Evolutionary conservation across 768 basidiomycete species (phyloP).

Genomic region (Multifurca ochricompacta): DNA sequence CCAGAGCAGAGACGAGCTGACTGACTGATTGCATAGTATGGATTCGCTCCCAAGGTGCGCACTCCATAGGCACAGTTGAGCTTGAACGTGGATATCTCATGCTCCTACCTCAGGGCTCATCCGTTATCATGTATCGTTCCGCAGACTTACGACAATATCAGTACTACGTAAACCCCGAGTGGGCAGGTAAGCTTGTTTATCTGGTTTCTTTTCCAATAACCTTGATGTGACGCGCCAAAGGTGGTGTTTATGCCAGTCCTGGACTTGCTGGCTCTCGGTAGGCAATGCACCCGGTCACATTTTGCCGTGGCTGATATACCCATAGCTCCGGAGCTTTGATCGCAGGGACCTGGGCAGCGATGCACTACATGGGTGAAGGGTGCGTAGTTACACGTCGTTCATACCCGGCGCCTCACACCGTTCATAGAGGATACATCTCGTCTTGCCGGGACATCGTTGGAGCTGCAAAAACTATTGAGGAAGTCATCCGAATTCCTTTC

Average conservation of each 20-base stretch:
- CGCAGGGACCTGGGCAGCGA: constrained; percentile 93
- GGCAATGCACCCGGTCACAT: constrained; percentile 18
- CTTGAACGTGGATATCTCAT: not conserved
- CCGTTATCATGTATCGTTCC: constrained; percentile 90
- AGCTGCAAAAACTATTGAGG: constrained; percentile 61
- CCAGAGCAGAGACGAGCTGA: constrained; percentile 3
- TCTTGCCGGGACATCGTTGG: constrained; percentile 81
- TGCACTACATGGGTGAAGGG: constrained; percentile 89
- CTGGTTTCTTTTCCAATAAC: constrained; percentile 10
- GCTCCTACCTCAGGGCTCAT: constrained; percentile 54
- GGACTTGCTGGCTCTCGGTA: constrained; percentile 87
- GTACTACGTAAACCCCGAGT: constrained; percentile 77
- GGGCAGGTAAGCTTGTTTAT: constrained; percentile 50
- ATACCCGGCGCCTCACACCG: not conserved
- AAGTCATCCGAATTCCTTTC: constrained; percentile 58
- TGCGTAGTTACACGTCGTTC: constrained; percentile 32
- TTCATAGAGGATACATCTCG: constrained; percentile 69
- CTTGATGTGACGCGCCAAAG: constrained; percentile 31
- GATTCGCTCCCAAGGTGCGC: constrained; percentile 82
- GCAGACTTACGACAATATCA: constrained; percentile 70
- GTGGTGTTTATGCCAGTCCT: constrained; percentile 87
- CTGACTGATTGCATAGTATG: constrained; percentile 48
- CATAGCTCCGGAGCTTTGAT: constrained; percentile 82
- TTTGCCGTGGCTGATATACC: not conserved
- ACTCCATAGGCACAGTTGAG: not conserved